Base-by-base conservation (phyloP, 2,329 filamentous ascomycete species). In the Keithomyces neogunnii region DNA sequence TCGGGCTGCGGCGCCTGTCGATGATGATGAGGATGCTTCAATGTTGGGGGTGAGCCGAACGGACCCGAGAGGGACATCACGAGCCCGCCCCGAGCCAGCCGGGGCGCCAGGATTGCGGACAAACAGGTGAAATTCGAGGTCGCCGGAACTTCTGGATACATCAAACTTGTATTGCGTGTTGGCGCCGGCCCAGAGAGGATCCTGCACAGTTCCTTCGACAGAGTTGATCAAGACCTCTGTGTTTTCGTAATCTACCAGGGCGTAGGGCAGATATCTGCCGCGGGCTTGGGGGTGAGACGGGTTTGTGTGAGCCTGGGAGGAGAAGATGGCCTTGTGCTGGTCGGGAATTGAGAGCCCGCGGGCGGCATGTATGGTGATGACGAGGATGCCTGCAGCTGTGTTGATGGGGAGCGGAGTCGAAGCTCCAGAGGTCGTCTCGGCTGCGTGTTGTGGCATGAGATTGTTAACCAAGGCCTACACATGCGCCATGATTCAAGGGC, bases 81-180 rank as follows among this genome's bases (percentile, higher is more conserved):
- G 89, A 66, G 88, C 95, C 61, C 93, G 84, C 50, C 91, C 91
- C 26, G 87, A 85, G 53, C 89, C 89, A n/a, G 87, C 85, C 48
- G 88, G 77, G 31, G 92, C 89, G 51, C 83, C 82, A 36, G 93
- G 93, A 66, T 99, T 97, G 60, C 93, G 86, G 66, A 99, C 85
- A 69, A 96, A 99, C 42, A 99, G 75, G 59, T 95, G 92, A 30
- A 97, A 84, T 55, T 84, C 88, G 53, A 99, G 76, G 62, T 97
- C 92, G 2, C 19, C 19, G 19, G 91, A 96, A 49, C 90, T 87
- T 63, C 93, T 82, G 51, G 93, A 97, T 55, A 99, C 93, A 75
- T 99, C 93, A 69, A 99, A 99, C 73, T 99, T 99, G 80, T 96
- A 99, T 63, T 95, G 90, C n/a, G 93, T 99, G 70, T 92, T 97